These are phyloP conservation scores for Massarina eburnea DNA, from an alignment of 2,329 filamentous ascomycete genomes.

Conservation along the genomic window DNA sequence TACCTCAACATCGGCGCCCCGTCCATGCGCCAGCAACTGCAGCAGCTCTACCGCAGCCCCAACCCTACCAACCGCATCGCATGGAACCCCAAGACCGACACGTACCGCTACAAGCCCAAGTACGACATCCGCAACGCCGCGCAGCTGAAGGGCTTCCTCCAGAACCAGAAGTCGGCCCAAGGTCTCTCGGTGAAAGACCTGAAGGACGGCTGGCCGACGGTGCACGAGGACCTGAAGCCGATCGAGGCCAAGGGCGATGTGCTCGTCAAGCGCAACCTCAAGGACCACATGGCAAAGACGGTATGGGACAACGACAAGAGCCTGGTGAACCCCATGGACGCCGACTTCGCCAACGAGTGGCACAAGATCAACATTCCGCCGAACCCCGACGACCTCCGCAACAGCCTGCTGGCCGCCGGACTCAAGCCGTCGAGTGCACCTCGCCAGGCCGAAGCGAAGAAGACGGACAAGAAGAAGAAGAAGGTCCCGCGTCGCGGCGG, in stretches of 20 bases:
- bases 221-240: slow-evolving; percentile 73
- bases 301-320: slow-evolving; percentile 88
- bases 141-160: slow-evolving; percentile 77
- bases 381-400: slow-evolving; percentile 71
- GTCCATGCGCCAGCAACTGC: slow-evolving; percentile 57
- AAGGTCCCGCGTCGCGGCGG: slow-evolving; percentile 73
- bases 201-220: slow-evolving; percentile 93
- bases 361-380: slow-evolving; percentile 74
- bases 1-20: slow-evolving; percentile 69
- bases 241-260: slow-evolving; percentile 79
- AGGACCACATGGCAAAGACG: slow-evolving; percentile 82
- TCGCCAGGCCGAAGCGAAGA: slow-evolving; percentile 60
- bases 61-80: slow-evolving; percentile 64
- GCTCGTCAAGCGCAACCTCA: slow-evolving; percentile 86
- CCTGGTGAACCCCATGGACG: slow-evolving; percentile 73
- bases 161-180: slow-evolving; percentile 76
- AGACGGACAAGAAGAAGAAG: slow-evolving; percentile 65
- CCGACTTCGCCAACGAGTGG: slow-evolving; percentile 84
- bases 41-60: slow-evolving; percentile 62
- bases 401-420: slow-evolving; percentile 73
- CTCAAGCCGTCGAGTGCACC: slow-evolving; percentile 85
- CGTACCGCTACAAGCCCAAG: slow-evolving; percentile 80
- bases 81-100: slow-evolving; percentile 61
- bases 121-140: slow-evolving; percentile 79
- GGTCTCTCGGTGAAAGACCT: slow-evolving; percentile 85